phyloP scores from a whole-genome alignment of 371 early-diverging fungal species.

The Circinella umbellata region DNA sequence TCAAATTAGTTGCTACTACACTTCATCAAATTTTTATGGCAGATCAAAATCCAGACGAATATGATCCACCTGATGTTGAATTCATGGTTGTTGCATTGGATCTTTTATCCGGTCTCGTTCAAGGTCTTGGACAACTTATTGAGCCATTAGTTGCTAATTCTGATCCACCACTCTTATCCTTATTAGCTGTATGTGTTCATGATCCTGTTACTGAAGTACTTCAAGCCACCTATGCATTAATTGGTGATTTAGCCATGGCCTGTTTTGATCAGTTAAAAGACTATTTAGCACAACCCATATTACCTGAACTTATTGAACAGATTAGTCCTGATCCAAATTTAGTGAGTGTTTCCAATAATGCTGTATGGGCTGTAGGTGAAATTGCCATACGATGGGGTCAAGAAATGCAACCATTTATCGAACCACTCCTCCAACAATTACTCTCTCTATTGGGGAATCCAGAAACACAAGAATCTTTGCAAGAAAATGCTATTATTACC shows the following conservation, averaged over 20 bases:
- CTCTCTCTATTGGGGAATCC: constrained; percentile 71
- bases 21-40: constrained; percentile 41
- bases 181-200: constrained; percentile 79
- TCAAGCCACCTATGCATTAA: constrained; percentile 91
- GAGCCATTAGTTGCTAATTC: constrained; percentile 72
- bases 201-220: constrained; percentile 83
- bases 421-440: constrained; percentile 72
- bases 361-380: constrained; percentile 95
- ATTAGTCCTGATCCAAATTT: constrained; percentile 64
- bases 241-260: constrained; percentile 93
- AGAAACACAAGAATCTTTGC: constrained; percentile 61
- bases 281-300: constrained; percentile 65
- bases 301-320: constrained; percentile 80
- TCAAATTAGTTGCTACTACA: constrained; percentile 76
- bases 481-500: constrained; percentile 91
- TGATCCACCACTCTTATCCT: constrained; percentile 68
- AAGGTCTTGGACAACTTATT: constrained; percentile 79
- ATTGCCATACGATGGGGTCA: constrained; percentile 77
- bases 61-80: constrained; percentile 77
- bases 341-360: constrained; percentile 88
- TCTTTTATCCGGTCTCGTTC: constrained; percentile 86
- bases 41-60: constrained; percentile 53
- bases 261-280: constrained; percentile 77
- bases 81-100: constrained; percentile 92
- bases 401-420: constrained; percentile 69